Base-by-base conservation (phyloP, 2,329 filamentous ascomycete genomes). In the Aspergillus fumigatus region DNA sequence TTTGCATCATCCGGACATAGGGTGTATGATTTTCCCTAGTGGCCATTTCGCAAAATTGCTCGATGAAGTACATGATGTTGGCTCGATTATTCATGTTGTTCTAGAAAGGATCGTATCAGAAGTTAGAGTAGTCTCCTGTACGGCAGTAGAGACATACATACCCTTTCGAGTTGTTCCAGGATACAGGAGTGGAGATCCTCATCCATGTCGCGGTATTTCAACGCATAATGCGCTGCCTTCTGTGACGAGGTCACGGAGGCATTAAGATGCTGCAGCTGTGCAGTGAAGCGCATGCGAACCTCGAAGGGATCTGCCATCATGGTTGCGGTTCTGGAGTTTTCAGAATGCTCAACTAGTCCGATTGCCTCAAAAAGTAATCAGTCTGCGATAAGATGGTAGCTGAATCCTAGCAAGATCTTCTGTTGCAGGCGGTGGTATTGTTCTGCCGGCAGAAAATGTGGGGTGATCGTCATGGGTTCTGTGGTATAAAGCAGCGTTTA, bases 41-140 rank as follows among this genome's bases (percentile, higher is more conserved):
- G 23, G 91, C 89, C 76, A 91, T 82, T 70, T 97, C 93, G 70
- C 95, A 89, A 64, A 99, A 90, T 65, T 93, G 89, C 70, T 97
- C 93, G 69, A 99, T 88, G 75, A 99, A 99, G 76, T 96, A 99
- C 89, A 99, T 96, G 73, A 99, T 97, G 72, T 99, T 99, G 57
- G 94, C 95, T 59, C 93, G 84, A 52, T 88, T 96, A 75, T 99
- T 99, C 89, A 99, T 96, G 64, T 90, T 93, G 64, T 90, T 96
- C 84, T 92, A 65, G 4, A 27, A 27, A 25, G 11, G 19, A 38
- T 8, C 32, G 32, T 19, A 4, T 48, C 32, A 48, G 29, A 4
- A 21, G 14, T 48, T 17, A 57, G 3, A 4, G 35, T 29, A 11
- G 38, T 17, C 6, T 11, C 3, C 11, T 10, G 19, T 26, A 3